phyloP scores from a whole-genome alignment of 768 basidiomycete species.

The Russula brevipes region DNA sequence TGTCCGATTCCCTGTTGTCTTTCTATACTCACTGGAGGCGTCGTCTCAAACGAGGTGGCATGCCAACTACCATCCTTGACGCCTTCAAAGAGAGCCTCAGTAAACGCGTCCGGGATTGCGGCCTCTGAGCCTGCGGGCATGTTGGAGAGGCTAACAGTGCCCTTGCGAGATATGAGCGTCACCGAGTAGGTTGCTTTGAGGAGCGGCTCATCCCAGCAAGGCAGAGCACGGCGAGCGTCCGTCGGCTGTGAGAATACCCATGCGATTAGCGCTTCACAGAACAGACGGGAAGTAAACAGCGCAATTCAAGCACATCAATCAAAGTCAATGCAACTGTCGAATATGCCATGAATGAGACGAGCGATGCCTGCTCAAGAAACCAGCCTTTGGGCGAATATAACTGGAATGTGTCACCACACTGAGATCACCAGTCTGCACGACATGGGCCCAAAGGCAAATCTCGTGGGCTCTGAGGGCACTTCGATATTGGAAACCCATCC shows the following conservation, averaged over 20 bases:
- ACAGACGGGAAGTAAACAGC: background rate
- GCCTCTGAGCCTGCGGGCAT: slow-evolving; percentile 66
- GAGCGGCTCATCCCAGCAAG: slow-evolving; percentile 91
- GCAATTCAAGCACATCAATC: background rate
- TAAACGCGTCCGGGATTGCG: slow-evolving; percentile 33
- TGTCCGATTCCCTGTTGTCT: background rate
- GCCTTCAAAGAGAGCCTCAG: slow-evolving; percentile 22
- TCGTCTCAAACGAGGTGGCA: slow-evolving; percentile 72
- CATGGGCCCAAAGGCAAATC: background rate
- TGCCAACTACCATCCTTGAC: slow-evolving; percentile 57
- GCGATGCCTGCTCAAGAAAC: background rate
- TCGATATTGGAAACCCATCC: background rate
- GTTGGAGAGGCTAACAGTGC: slow-evolving; percentile 78
- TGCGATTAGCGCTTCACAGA: background rate
- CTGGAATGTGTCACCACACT: background rate
- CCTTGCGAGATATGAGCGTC: slow-evolving; percentile 71
- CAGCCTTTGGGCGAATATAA: too few relatives aligned
- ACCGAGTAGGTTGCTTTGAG: slow-evolving; percentile 80
- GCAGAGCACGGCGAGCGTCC: slow-evolving; percentile 75
- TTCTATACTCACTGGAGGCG: slow-evolving; percentile 51
- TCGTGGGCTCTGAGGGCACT: background rate
- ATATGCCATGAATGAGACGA: background rate
- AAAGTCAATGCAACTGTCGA: background rate
- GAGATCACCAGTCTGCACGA: background rate
- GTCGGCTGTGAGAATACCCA: slow-evolving; percentile 54